A percentile compares a stretch with the other conserved stretches of the same genome.
Conservation (phyloP, 1,139 yeast species). For the Suhomyces bokatorum region DNA sequence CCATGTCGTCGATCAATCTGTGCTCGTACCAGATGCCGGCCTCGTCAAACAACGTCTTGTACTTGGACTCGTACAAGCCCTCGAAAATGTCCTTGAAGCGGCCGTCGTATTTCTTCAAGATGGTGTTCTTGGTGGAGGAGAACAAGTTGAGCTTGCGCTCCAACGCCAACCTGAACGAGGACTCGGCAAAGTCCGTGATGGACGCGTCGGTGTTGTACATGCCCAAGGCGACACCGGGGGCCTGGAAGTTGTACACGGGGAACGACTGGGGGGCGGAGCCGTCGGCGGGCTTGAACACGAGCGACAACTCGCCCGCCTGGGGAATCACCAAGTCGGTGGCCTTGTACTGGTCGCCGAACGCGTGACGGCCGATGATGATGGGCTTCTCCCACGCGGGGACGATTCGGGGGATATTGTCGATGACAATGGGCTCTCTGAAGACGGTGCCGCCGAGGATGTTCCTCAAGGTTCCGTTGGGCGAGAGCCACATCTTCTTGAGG, state of each 20-base stretch:
- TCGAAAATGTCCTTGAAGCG: conserved; percentile 79
- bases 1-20: conserved; percentile 84
- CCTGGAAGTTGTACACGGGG: conserved; percentile 60
- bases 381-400: conserved; percentile 82
- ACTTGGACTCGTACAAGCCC: conserved; percentile 57
- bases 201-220: conserved; percentile 85
- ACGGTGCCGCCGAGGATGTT: conserved; percentile 82
- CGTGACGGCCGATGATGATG: conserved; percentile 83
- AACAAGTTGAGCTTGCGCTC: conserved; percentile 64
- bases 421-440: conserved; percentile 79
- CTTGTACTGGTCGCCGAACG: conserved; percentile 82
- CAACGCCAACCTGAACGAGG: conserved; percentile 74
- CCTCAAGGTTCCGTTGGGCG: conserved; percentile 84
- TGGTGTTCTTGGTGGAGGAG: conserved; percentile 78
- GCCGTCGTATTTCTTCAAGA: conserved; percentile 80
- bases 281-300: conserved; percentile 62
- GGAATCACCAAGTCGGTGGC: conserved; percentile 74
- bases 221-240: conserved; percentile 73
- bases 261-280: conserved; percentile 52
- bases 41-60: conserved; percentile 59
- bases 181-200: conserved; percentile 75
- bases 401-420: conserved; percentile 72
- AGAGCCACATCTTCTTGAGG: conserved; percentile 80
- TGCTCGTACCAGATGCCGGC: conserved; percentile 78
- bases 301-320: conserved; percentile 66